Evolutionary conservation across 768 basidiomycete genomes (phyloP).

Genomic region (Sporobolomyces pararoseus): DNA sequence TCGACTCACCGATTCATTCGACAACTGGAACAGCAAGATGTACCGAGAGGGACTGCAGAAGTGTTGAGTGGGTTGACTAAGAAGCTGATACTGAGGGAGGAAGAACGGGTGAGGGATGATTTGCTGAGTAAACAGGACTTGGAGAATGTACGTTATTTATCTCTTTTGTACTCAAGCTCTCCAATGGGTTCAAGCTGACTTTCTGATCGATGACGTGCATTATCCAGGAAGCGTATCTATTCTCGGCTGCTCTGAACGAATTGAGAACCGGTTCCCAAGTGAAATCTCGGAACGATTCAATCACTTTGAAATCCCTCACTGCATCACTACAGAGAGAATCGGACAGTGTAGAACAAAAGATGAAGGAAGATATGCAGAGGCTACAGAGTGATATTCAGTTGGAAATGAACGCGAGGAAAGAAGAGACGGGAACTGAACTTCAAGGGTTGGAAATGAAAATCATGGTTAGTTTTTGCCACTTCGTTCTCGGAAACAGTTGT

Average conservation of each 20-base stretch:
- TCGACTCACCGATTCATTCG: slow-evolving; percentile 52
- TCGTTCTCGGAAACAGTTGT: too few relatives aligned
- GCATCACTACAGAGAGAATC: slow-evolving; percentile 78
- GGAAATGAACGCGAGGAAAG: slow-evolving; percentile 90
- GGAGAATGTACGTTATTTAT: slow-evolving; percentile 49
- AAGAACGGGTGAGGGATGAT: slow-evolving; percentile 44
- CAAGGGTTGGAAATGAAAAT: slow-evolving; percentile 80
- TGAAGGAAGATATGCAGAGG: slow-evolving; percentile 85
- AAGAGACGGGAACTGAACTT: slow-evolving; percentile 76
- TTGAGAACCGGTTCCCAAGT: slow-evolving; percentile 79
- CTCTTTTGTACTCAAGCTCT: not conserved
- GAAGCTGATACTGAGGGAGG: slow-evolving; percentile 46
- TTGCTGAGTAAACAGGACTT: slow-evolving; percentile 51
- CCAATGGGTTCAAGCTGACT: not conserved
- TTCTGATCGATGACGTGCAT: not conserved
- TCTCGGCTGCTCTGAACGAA: slow-evolving; percentile 87
- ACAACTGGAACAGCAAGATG: slow-evolving; percentile 47
- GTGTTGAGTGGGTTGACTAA: slow-evolving; percentile 50
- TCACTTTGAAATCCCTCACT: slow-evolving; percentile 71
- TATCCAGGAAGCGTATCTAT: slow-evolving; percentile 84
- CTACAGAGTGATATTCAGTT: slow-evolving; percentile 79
- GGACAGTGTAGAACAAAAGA: slow-evolving; percentile 76
- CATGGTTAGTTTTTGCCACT: slow-evolving; percentile 46
- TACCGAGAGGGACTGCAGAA: slow-evolving; percentile 43
- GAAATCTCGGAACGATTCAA: slow-evolving; percentile 74